These are phyloP conservation scores for Capsicum chinense DNA, from an alignment of 257 asterid species.

Conservation along the genomic window DNA sequence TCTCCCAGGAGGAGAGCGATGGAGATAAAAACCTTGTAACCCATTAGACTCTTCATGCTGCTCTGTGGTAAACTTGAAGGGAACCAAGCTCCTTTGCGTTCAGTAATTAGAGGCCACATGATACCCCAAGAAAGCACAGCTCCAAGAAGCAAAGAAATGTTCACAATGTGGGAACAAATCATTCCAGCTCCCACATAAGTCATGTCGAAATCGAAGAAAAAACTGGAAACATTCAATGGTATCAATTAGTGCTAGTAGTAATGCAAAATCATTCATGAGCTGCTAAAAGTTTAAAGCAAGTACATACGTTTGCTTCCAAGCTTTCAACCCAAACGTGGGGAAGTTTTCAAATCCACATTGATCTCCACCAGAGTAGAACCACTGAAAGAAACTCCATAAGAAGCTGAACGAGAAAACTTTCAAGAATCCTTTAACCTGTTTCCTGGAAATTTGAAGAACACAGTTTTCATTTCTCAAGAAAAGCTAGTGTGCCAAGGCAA, in stretches of 20 bases:
- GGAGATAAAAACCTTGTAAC: constrained; percentile 80
- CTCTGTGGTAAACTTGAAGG: constrained; percentile 48
- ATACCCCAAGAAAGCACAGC: constrained; percentile 71
- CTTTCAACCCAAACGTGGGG: constrained; percentile 85
- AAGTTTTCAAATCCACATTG: constrained; percentile 70
- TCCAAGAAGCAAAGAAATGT: constrained; percentile 68
- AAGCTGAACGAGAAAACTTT: constrained; percentile 79
- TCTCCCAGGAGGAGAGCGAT: constrained; percentile 86
- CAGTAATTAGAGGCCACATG: constrained; percentile 69
- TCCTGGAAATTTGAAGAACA: constrained; percentile 48
- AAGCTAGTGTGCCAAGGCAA: background rate
- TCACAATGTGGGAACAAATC: constrained; percentile 73
- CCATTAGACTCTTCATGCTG: constrained; percentile 71
- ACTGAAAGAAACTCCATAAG: constrained; percentile 85
- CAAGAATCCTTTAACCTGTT: constrained; percentile 76
- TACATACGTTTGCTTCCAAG: constrained; percentile 68
- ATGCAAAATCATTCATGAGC: background rate
- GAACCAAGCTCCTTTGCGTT: constrained; percentile 64
- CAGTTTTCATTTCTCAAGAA: constrained; percentile 14
- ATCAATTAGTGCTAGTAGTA: constrained; percentile 27
- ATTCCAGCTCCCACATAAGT: constrained; percentile 80
- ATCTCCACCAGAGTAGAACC: constrained; percentile 83
- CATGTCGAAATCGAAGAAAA: constrained; percentile 77
- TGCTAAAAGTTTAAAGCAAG: background rate
- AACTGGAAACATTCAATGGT: constrained; percentile 50